Evolutionary conservation across 2,329 filamentous ascomycete species (phyloP).

Genomic region (Nectriaceae sp.): DNA sequence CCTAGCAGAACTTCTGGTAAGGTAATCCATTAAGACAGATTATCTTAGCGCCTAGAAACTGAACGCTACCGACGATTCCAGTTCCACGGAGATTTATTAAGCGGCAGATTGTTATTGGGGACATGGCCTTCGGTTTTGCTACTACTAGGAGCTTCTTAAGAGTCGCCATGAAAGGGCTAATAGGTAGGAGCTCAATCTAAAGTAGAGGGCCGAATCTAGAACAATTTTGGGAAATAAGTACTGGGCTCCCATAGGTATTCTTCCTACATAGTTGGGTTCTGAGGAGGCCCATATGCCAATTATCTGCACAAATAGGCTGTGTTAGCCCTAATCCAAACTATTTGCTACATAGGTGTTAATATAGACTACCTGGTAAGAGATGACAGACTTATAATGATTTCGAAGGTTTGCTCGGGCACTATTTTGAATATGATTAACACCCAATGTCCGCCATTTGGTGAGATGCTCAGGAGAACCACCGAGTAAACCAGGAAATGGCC

Average conservation of each 20-base stretch:
- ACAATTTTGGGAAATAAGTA: not conserved
- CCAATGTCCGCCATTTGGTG: too few relatives aligned
- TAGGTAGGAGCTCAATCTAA: not conserved
- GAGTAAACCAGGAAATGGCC: conserved; percentile 37
- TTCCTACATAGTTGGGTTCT: not conserved
- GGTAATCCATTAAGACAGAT: too few relatives aligned
- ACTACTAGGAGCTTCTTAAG: not conserved
- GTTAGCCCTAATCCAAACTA: not conserved
- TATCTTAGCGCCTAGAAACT: too few relatives aligned
- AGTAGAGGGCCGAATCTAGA: not conserved
- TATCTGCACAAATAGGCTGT: not conserved
- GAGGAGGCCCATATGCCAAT: not conserved
- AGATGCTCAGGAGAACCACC: not conserved
- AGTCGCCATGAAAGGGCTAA: not conserved
- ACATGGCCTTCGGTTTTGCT: too few relatives aligned
- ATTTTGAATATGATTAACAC: too few relatives aligned
- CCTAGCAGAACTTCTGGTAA: too few relatives aligned
- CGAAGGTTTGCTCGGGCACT: not conserved
- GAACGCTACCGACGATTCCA: too few relatives aligned
- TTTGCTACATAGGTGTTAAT: not conserved
- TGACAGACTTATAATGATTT: not conserved
- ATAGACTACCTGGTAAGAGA: not conserved
- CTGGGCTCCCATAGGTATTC: not conserved
- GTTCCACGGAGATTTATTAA: too few relatives aligned
- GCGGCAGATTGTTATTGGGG: too few relatives aligned